phyloP scores from a whole-genome alignment of 257 asterid species.

The Ballota nigra region DNA sequence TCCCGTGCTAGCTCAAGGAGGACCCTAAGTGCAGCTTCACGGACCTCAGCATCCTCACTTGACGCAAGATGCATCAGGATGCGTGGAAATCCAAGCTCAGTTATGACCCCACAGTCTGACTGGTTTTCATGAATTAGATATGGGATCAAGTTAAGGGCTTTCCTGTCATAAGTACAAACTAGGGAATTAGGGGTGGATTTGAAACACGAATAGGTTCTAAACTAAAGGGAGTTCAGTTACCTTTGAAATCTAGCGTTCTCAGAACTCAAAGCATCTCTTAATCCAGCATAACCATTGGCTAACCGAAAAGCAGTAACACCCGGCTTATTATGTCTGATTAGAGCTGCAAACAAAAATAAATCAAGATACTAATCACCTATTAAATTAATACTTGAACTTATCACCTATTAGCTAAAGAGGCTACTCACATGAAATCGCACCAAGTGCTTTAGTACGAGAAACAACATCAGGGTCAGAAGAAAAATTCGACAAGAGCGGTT shows the following conservation, averaged over 20 bases:
- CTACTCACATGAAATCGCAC: constrained; percentile 82
- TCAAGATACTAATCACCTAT: neutral
- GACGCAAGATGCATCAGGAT: constrained; percentile 71
- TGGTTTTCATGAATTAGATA: constrained; percentile 55
- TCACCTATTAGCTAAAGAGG: neutral
- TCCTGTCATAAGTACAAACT: constrained; percentile 48
- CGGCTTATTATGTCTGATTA: constrained; percentile 76
- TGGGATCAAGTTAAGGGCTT: constrained; percentile 75
- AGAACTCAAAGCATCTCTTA: constrained; percentile 79
- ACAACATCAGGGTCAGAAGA: constrained; percentile 74
- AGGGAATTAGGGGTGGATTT: neutral
- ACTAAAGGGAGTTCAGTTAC: constrained; percentile 25
- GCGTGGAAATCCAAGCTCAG: constrained; percentile 70
- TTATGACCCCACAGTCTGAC: constrained; percentile 50
- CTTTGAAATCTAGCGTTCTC: constrained; percentile 72
- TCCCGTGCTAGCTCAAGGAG: constrained; percentile 65
- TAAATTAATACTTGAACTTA: neutral
- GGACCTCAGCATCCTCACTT: constrained; percentile 65
- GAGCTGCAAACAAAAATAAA: constrained; percentile 41
- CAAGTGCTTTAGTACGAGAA: constrained; percentile 79
- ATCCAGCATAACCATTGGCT: constrained; percentile 74
- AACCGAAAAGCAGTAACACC: constrained; percentile 76
- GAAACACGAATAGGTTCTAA: too few species aligned
- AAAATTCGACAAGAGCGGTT: constrained; percentile 64
- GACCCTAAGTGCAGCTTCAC: constrained; percentile 82